Evolutionary conservation across 129 eudicot genomes (phyloP), one percentile per base, ranked within the genome.

Genomic region (Tanacetum coccineum): DNA sequence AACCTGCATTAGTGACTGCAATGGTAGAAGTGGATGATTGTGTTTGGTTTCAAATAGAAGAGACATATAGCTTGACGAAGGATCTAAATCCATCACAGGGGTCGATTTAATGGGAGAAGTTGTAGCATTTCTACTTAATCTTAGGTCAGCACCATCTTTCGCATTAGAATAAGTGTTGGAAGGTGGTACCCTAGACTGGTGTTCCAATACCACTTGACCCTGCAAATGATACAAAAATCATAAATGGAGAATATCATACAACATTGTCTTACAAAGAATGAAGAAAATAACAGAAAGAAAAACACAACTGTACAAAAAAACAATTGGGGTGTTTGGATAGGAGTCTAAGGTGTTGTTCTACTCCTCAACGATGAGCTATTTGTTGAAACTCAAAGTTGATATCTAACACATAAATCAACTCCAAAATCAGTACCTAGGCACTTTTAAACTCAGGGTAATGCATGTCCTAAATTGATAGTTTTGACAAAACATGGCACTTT

Each of bases 181-280:
- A 79, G 97, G 93, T 46, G 98, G 98, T 13, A 79, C 68, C 98
- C 98, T 87, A 6, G 96, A 79, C 98, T 13, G 98, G 98, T 42
- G 95, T 78, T 65, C 70, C 85, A n/a, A 21, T 80, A 64, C 52
- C 50, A 4, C 71, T 51, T 42, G 66, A 64, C 46, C 76, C 81
- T 46, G 87, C 69, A 22, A 52, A 39, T 67, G 71, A 25, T 13
- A 66, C 12, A 25, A 30, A 46, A 9, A 17, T 61, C 60, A 51
- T 51, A 51, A 44, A 54, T 30, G 18, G 1, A 58, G 46, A 56
- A 25, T 64, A 25, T 21, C 32, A 67, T 21, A 21, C 48, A 22
- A 28, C 17, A 28, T 20, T 62, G 10, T 19, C 51, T 18, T 67
- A 3, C n/a, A 13, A 13, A 9, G 7, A 17, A 30, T 36, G 39